Percentiles rank a stretch among this genome's conserved stretches.
These are phyloP conservation scores for Cryptosporidium xiaoi DNA, from an alignment of 169 alveolate species.

Conservation along the genomic window DNA sequence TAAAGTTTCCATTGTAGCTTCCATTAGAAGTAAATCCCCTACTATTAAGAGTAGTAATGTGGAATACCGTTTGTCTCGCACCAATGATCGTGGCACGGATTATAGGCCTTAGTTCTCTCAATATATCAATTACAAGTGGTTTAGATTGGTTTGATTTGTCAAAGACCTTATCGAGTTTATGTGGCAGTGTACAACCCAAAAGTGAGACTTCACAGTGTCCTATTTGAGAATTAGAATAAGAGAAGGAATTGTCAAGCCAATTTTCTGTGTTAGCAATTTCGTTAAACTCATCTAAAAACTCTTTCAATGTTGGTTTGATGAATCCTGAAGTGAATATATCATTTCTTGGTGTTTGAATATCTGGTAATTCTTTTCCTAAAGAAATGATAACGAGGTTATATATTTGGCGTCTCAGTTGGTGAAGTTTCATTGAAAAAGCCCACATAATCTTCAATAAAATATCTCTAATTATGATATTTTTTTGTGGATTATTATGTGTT, in stretches of 20 bases:
- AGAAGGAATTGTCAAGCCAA: conserved; percentile 66
- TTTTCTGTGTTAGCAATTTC: conserved; percentile 16
- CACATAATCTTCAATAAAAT: conserved; percentile 43
- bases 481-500: conserved; percentile 39
- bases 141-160: conserved; percentile 5
- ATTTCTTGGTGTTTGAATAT: conserved; percentile 17
- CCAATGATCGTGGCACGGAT: conserved; percentile 63
- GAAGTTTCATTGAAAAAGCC: conserved; percentile 51
- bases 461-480: conserved; percentile 65
- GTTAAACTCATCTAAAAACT: conserved; percentile 43
- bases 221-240: conserved; percentile 60
- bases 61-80: conserved; percentile 64
- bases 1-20: neutral
- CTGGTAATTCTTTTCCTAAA: conserved; percentile 33
- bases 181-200: conserved; percentile 25
- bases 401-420: conserved; percentile 69
- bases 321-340: conserved; percentile 9
- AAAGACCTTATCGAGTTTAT: conserved; percentile 18
- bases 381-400: conserved; percentile 49
- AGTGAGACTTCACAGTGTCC: conserved; percentile 66
- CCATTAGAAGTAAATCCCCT: neutral
- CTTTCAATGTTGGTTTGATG: conserved; percentile 16
- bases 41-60: conserved; percentile 56
- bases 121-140: conserved; percentile 50
- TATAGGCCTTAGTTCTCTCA: conserved; percentile 69